Evolutionary conservation across 2,329 filamentous ascomycete genomes (phyloP), one percentile per base, ranked within the genome.

Genomic region (Graphilbum sp.): DNA sequence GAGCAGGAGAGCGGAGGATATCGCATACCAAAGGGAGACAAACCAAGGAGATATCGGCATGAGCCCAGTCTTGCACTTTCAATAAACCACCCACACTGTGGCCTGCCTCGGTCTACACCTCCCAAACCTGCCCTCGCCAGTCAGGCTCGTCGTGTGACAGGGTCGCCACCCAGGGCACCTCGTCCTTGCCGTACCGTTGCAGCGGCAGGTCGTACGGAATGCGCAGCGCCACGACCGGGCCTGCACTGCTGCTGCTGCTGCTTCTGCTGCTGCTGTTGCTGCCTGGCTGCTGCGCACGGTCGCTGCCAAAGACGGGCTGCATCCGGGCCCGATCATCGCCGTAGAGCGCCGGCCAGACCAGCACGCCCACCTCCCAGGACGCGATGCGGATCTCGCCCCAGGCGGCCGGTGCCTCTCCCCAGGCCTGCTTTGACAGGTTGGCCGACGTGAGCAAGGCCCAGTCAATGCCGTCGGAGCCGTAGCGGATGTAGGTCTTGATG

Each of bases 361-460:
- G 52, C 2, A 94, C 82, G 0, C 86, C 86, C 24, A 84, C 69
- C 54, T 94, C 86, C 62, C 79, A 94, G 23, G 82, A 90, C 41
- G 79, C 75, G 21, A 93, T 72, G 27, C 77, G 68, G 23, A 85
- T 60, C 48, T 82, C 69, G 1, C 71, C 72, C 0, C 64, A 60
- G 11, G 61, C 54, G 43, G 68, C 72, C 1, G 53, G 54, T 3
- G 69, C 63, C 29, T 79, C 75, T 2, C 86, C 86, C 87, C 86
- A 94, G 0, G 86, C 86, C 56, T 93, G 85, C 43, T 78, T 88
- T 2, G 82, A 90, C 3, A 94, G 55, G 47, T 93, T 94, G n/a
- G 86, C 85, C n/a, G 82, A 90, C 0, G 84, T 92, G 2, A 92
- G 54, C 45, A 94, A 64, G 2, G 82, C 84, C 87, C 86, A 94